Evolutionary conservation across 108 stramenopile genomes (phyloP), one percentile per base, ranked within the genome.

Genomic region (Cylindrotheca fusiformis): DNA sequence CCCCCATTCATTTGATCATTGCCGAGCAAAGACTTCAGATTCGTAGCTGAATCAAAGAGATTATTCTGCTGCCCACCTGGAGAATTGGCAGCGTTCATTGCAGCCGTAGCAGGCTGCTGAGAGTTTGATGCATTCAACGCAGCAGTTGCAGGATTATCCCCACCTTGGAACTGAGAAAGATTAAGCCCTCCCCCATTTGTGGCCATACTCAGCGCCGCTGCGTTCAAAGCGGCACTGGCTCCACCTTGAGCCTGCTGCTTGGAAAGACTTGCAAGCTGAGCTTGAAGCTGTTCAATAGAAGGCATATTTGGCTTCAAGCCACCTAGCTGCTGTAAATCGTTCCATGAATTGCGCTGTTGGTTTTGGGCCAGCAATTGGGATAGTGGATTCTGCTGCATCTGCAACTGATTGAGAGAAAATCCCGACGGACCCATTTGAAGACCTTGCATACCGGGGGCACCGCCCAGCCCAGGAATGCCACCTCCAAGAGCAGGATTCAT

Each of bases 211-310:
- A 59, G 20, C 1, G 67, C 69, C 2, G 69, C 69, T 23, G 63
- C 68, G 56, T 71, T 71, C 36, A 71, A 52, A 0, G 60, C 53
- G 10, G 69, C 52, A 27, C 47, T 71, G 6, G 54, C 33, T 10
- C 63, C 63, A 17, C 58, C 63, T 69, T 78, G 71, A 60, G 32
- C 55, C 58, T 77, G 70, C 47, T 77, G 70, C 50, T 68, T 55
- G 22, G 76, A 52, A 32, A 69, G 41, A 19, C 59, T 30, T 14
- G 78, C 74, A 12, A 71, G 46, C 49, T 74, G 69, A 4, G 72
- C 72, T 30, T 80, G 79, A 19, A 79, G 63, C 46, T 76, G 75
- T 49, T 80, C 78, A 57, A 75, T 69, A 45, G 72, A 78, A 1
- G 65, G 58, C 33, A 50, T 53, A 45, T 49, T 49, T 14, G 68